These are phyloP conservation scores for Geoglossum cookeanum DNA, from an alignment of 2,329 filamentous ascomycete genomes.

Conservation along the genomic window DNA sequence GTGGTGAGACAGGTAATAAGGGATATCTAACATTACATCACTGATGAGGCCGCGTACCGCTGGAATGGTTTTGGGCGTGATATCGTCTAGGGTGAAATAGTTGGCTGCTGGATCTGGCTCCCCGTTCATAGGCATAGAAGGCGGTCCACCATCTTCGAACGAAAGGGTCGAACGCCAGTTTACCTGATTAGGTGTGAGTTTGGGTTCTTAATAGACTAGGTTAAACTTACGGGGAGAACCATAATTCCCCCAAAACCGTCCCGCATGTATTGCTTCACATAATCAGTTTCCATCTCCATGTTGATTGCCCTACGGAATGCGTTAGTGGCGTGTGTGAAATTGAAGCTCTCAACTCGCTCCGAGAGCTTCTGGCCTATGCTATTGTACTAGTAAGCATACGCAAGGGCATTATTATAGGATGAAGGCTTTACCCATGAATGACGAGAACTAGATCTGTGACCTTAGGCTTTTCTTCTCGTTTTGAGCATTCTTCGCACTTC, in stretches of 20 bases:
- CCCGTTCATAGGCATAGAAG: conserved; percentile 25
- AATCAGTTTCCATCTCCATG: conserved; percentile 54
- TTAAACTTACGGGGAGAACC: conserved; percentile 46
- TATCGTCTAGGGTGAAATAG: conserved; percentile 58
- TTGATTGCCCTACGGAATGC: conserved; percentile 74
- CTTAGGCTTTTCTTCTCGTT: conserved; percentile 43
- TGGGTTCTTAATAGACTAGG: not conserved
- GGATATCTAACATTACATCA: conserved; percentile 96
- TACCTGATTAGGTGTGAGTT: conserved; percentile 22
- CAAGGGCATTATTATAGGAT: not conserved
- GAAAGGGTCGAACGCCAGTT: conserved; percentile 87
- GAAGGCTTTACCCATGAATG: conserved; percentile 46
- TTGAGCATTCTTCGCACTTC: conserved; percentile 40
- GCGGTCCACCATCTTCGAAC: conserved; percentile 58
- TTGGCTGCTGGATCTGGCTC: conserved; percentile 39
- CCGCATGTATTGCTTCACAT: conserved; percentile 57
- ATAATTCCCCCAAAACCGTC: conserved; percentile 74
- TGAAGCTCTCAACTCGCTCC: conserved; percentile 84
- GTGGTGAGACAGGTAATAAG: conserved; percentile 92
- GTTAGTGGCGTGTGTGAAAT: conserved; percentile 94
- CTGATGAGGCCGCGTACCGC: conserved; percentile 87
- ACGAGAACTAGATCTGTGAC: conserved; percentile 81
- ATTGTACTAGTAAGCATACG: not conserved
- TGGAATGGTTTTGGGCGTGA: conserved; percentile 77
- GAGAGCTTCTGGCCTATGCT: conserved; percentile 85